These are phyloP conservation scores for Neocallimastix lanati DNA, from an alignment of 192 early-diverging fungal genomes.

Conservation along the genomic window DNA sequence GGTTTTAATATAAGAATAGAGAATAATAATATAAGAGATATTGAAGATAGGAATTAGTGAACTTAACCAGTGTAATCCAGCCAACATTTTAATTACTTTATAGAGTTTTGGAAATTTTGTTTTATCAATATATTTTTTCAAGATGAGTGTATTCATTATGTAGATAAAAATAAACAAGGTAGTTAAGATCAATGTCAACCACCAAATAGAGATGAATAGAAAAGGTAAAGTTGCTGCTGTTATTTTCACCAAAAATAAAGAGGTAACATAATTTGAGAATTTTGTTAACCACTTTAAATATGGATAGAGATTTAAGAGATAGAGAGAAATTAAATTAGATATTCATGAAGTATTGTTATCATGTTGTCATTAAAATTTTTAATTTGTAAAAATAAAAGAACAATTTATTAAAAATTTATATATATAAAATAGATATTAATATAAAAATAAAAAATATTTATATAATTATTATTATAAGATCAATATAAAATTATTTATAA, in stretches of 20 bases:
- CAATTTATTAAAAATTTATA: no score
- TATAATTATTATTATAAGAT: no score
- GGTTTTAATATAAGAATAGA: background rate
- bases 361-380: no score
- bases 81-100: background rate
- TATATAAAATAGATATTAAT: no score
- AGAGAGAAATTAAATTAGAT: no score
- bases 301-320: no score
- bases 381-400: no score
- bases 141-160: background rate
- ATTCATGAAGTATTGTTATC: no score
- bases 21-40: background rate
- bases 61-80: background rate
- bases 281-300: background rate
- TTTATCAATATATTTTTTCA: background rate
- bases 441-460: no score
- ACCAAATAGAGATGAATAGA: background rate
- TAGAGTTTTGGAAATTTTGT: background rate
- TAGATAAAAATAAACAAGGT: background rate
- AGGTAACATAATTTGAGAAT: background rate
- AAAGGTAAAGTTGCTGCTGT: background rate
- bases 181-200: background rate
- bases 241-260: background rate
- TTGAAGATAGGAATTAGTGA: background rate
- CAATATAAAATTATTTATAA: no score